Evolutionary conservation across 371 early-diverging fungal species (phyloP).

Genomic region (Batkoa obscura): DNA sequence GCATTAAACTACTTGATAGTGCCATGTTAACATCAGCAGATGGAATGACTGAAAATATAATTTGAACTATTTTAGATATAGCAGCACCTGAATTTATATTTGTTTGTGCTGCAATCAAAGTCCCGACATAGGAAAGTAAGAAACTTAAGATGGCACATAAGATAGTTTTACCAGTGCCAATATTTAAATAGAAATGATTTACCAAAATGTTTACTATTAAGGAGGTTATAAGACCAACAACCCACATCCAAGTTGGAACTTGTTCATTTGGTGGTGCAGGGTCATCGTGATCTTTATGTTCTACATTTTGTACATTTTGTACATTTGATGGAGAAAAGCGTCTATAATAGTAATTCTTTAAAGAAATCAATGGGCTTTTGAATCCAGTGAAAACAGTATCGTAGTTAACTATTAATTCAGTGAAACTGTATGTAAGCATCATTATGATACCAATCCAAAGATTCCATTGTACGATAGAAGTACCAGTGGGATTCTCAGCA

Average conservation of each 20-base stretch:
- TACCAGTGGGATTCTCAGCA: background rate
- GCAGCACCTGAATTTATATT: conserved; percentile 42
- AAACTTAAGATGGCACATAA: conserved; percentile 39
- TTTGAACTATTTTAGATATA: conserved; percentile 37
- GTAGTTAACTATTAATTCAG: conserved; percentile 34
- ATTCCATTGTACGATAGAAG: conserved; percentile 25
- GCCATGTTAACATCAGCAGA: conserved; percentile 12
- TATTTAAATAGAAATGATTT: conserved; percentile 30
- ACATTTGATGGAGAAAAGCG: background rate
- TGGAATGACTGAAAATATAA: conserved; percentile 34
- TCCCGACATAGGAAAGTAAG: conserved; percentile 41
- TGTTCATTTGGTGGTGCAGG: conserved; percentile 21
- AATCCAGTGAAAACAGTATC: conserved; percentile 29
- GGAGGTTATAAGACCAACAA: conserved; percentile 27
- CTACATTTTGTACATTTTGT: too few species aligned
- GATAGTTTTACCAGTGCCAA: conserved; percentile 29
- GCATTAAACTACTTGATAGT: conserved; percentile 27
- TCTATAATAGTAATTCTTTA: conserved; percentile 6
- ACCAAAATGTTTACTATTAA: conserved; percentile 35
- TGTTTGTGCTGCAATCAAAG: conserved; percentile 33
- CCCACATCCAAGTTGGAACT: conserved; percentile 39
- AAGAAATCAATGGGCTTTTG: conserved; percentile 16
- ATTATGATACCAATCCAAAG: conserved; percentile 53
- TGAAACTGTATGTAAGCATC: conserved; percentile 37
- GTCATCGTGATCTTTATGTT: conserved; percentile 17